A percentile compares a stretch with the other conserved stretches of the same genome.
These are phyloP conservation scores for Tremella mesenterica DNA, from an alignment of 768 basidiomycete genomes.

Conservation along the genomic window DNA sequence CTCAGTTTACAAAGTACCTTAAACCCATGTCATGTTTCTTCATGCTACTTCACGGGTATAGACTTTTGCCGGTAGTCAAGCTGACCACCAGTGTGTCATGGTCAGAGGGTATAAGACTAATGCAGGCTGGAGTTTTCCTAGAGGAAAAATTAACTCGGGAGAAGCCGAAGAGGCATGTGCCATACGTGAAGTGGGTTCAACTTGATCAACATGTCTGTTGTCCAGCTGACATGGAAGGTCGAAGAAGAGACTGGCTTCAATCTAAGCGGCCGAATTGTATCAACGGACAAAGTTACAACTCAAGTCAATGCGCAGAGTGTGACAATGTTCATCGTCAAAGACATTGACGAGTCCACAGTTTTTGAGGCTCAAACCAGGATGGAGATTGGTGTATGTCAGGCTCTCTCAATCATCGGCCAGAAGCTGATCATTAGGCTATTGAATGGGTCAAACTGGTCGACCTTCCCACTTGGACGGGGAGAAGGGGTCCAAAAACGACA, in stretches of 20 bases:
- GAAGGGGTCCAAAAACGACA: conserved; percentile 50
- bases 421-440: conserved; percentile 59
- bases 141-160: conserved; percentile 97
- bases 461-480: conserved; percentile 77
- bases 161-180: conserved; percentile 79
- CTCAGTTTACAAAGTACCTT: conserved; percentile 5
- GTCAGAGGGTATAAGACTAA: conserved; percentile 97
- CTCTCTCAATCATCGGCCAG: not conserved
- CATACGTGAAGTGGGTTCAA: conserved; percentile 68
- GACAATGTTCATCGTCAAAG: conserved; percentile 79
- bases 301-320: conserved; percentile 84
- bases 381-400: conserved; percentile 79
- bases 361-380: conserved; percentile 94
- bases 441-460: conserved; percentile 88
- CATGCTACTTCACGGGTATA: not conserved
- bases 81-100: conserved; percentile 66
- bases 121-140: conserved; percentile 97
- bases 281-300: conserved; percentile 65
- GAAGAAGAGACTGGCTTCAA: conserved; percentile 96
- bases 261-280: conserved; percentile 40
- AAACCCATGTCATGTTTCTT: no score
- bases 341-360: conserved; percentile 73
- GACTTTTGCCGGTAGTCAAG: not conserved
- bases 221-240: conserved; percentile 54
- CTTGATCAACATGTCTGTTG: not conserved